Base-by-base conservation (phyloP, 1,139 yeast genomes). In the Yamadazyma songkhlaensis region DNA sequence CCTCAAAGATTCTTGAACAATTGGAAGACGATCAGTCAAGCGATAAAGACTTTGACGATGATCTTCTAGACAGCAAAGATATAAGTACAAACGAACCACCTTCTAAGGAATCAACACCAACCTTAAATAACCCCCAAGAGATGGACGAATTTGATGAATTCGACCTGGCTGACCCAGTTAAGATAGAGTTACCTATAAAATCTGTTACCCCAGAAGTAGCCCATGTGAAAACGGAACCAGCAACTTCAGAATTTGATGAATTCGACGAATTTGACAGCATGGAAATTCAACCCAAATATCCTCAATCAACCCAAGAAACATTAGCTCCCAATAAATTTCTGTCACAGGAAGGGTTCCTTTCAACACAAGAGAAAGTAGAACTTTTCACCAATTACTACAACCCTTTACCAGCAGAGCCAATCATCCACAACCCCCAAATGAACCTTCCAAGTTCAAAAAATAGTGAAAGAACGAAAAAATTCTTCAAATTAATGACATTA, bases 311-410 rank as follows among this genome's bases (percentile, higher is more conserved):
- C 6, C 42, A 42, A 45, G 30, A 35, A 5, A 9, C 9, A 13
- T 11, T 39, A 14, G 35, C 15, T 6, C 10, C 29, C 6, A 39
- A 38, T 13, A 32, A 35, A 4, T 53, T 55, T 33, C 42, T 39
- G 2, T 36, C 42, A 1, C 33, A 36, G 8, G 63, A 56, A 8
- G 73, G 72, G 0, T 42, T 62, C 10, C 48, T 68, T 20, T 53
- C 47, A 7, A 51, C 55, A 9, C 55, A 53, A 3, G 54, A 67
- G 26, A 48, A 46, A 34, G 44, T 53, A 34, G 67, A 66, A 24
- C 51, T 68, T 3, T 64, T 63, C 45, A 60, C 70, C 6, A 40
- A 40, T 23, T 40, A 40, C 24, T 40, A 40, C 22, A 29, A 20
- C 8, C 43, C 43, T 3, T 2, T 13, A 9, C 55, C 58, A 2